A percentile compares a stretch with the other conserved stretches of the same genome.
Conservation (phyloP, 2,329 filamentous ascomycete species). For the Paraphoma sp. region DNA sequence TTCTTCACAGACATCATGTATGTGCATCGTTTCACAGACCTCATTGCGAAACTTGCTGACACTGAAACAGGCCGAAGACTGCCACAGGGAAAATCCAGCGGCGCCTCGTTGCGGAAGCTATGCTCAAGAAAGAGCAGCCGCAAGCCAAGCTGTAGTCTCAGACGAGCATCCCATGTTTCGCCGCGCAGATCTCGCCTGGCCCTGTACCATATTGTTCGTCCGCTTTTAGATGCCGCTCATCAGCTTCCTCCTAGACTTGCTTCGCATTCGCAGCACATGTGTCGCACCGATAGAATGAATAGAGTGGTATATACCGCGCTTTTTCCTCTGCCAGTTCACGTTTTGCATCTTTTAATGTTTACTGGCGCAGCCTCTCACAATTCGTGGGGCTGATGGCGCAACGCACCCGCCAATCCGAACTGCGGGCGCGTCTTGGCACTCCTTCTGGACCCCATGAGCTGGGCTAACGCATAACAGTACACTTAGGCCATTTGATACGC, state of each 20-base stretch:
- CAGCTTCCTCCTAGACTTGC: slow-evolving; percentile 7
- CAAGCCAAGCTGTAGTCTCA: slow-evolving; percentile 59
- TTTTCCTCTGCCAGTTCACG: slow-evolving; percentile 5
- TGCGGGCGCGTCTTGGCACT: slow-evolving; percentile 2
- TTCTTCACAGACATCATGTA: slow-evolving; percentile 81
- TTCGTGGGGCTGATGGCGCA: slow-evolving; percentile 8
- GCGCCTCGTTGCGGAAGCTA: slow-evolving; percentile 83
- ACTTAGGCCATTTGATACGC: slow-evolving; percentile 2
- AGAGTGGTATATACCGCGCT: slow-evolving; percentile 6
- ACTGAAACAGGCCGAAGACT: slow-evolving; percentile 69
- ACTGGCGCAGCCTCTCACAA: slow-evolving; percentile 2
- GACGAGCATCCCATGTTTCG: not conserved
- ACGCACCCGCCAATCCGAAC: slow-evolving; percentile 10
- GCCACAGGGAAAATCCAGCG: slow-evolving; percentile 91
- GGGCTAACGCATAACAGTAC: slow-evolving; percentile 3
- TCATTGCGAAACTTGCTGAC: not conserved
- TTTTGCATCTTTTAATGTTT: not conserved
- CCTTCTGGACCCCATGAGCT: slow-evolving; percentile 1
- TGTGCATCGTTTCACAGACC: slow-evolving; percentile 1
- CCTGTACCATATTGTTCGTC: slow-evolving; percentile 7
- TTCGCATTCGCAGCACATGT: slow-evolving; percentile 5
- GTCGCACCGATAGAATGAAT: slow-evolving; percentile 15
- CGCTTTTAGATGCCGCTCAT: slow-evolving; percentile 1
- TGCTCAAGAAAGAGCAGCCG: slow-evolving; percentile 72
- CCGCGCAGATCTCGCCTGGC: slow-evolving; percentile 6